Evolutionary conservation across 805 yeast genomes (phyloP).

Genomic region (Tetrapisispora phaffii): DNA sequence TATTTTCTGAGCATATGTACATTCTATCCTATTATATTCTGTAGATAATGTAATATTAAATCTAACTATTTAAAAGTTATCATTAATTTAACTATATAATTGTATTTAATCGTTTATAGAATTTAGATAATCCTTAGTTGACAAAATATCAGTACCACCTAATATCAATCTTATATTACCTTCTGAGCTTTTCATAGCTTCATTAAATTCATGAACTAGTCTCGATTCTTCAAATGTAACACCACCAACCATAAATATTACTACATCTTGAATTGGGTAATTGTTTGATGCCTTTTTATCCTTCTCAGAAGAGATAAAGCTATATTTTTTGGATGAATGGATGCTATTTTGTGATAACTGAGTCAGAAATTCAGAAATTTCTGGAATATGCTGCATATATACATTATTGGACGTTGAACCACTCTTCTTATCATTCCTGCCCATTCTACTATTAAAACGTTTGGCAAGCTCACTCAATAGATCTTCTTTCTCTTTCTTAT

Average conservation of each 20-base stretch:
- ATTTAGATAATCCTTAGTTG: slow-evolving; percentile 34
- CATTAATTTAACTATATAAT: background rate
- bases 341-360: slow-evolving; percentile 31
- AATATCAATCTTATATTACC: slow-evolving; percentile 56
- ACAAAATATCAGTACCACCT: slow-evolving; percentile 68
- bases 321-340: slow-evolving; percentile 31
- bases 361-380: slow-evolving; percentile 35
- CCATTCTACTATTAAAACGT: slow-evolving; percentile 28
- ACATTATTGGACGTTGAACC: slow-evolving; percentile 49
- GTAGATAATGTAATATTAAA: background rate
- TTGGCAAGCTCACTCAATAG: slow-evolving; percentile 27
- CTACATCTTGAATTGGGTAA: slow-evolving; percentile 46
- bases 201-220: slow-evolving; percentile 61
- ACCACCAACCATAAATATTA: slow-evolving; percentile 75
- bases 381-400: slow-evolving; percentile 86
- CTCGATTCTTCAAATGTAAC: slow-evolving; percentile 89
- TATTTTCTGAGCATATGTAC: background rate
- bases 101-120: slow-evolving; percentile 7
- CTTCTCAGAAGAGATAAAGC: slow-evolving; percentile 10
- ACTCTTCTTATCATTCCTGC: slow-evolving; percentile 17
- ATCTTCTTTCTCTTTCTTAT: slow-evolving; percentile 17
- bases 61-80: background rate
- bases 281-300: background rate
- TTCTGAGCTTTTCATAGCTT: slow-evolving; percentile 29
- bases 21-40: background rate